These are phyloP conservation scores for Kodamaea anthophila DNA, from an alignment of 1,139 yeast species.

Conservation along the genomic window DNA sequence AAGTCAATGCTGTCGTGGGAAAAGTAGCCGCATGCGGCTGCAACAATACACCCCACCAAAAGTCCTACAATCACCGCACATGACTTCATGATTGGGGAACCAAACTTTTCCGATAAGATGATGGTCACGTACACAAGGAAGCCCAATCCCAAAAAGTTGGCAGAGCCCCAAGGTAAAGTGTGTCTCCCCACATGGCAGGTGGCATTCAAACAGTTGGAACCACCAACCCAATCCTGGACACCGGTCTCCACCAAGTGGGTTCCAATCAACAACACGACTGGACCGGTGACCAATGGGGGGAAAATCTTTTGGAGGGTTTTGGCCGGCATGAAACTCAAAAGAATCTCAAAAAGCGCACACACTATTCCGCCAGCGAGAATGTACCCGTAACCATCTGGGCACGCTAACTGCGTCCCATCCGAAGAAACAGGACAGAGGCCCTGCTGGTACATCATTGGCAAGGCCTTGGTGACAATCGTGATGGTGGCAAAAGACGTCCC, in stretches of 20 bases:
- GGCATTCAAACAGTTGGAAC: constrained; percentile 59
- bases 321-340: constrained; percentile 72
- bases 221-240: constrained; percentile 83
- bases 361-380: constrained; percentile 72
- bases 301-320: constrained; percentile 60
- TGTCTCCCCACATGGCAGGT: constrained; percentile 44
- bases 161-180: constrained; percentile 72
- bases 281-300: constrained; percentile 90
- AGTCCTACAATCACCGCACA: constrained; percentile 85
- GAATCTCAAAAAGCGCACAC: constrained; percentile 69
- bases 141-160: constrained; percentile 79
- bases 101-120: constrained; percentile 73
- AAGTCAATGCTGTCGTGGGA: constrained; percentile 43
- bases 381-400: constrained; percentile 89
- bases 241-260: constrained; percentile 61
- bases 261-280: constrained; percentile 83
- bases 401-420: constrained; percentile 63
- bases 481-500: constrained; percentile 89
- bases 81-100: constrained; percentile 91
- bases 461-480: constrained; percentile 65
- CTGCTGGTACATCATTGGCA: constrained; percentile 70
- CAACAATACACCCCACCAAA: constrained; percentile 82
- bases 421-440: constrained; percentile 62
- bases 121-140: constrained; percentile 73
- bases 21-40: constrained; percentile 86